A percentile compares a stretch with the other conserved stretches of the same genome.
These are phyloP conservation scores for Cyathus striatus DNA, from an alignment of 768 basidiomycete species.

Conservation along the genomic window DNA sequence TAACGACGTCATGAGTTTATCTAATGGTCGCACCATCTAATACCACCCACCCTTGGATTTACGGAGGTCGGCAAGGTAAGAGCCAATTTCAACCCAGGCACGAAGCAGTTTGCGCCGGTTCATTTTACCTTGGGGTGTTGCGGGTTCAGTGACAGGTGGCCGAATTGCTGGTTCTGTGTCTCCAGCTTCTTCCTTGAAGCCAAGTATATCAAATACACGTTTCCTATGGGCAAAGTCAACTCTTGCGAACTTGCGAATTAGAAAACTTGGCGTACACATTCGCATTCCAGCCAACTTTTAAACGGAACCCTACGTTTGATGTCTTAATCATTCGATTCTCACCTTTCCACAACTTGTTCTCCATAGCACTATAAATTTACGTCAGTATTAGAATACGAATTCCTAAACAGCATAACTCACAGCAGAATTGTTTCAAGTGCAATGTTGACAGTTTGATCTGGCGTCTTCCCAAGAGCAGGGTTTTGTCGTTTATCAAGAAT, in stretches of 20 bases:
- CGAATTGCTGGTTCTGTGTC: constrained; percentile 41
- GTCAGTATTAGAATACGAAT: constrained; percentile 5
- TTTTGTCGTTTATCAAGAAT: constrained; percentile 53
- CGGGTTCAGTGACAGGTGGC: constrained; percentile 50
- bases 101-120: constrained; percentile 63
- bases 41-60: no score
- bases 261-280: constrained; percentile 42
- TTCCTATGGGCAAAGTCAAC: constrained; percentile 34
- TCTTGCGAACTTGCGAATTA: constrained; percentile 1
- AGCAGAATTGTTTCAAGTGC: constrained; percentile 63
- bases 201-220: constrained; percentile 37
- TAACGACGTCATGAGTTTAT: constrained; percentile 19
- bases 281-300: constrained; percentile 62
- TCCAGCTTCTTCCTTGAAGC: constrained; percentile 31
- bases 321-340: constrained; percentile 57
- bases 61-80: constrained; percentile 63
- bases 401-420: constrained; percentile 33
- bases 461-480: constrained; percentile 50
- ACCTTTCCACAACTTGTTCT: constrained; percentile 72
- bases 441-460: constrained; percentile 47
- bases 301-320: constrained; percentile 47
- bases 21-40: neutral
- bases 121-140: constrained; percentile 38
- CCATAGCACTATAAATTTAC: constrained; percentile 48
- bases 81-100: constrained; percentile 73